Conservation (phyloP, 2,329 filamentous ascomycete species). For the Dactylellina drechsleri region DNA sequence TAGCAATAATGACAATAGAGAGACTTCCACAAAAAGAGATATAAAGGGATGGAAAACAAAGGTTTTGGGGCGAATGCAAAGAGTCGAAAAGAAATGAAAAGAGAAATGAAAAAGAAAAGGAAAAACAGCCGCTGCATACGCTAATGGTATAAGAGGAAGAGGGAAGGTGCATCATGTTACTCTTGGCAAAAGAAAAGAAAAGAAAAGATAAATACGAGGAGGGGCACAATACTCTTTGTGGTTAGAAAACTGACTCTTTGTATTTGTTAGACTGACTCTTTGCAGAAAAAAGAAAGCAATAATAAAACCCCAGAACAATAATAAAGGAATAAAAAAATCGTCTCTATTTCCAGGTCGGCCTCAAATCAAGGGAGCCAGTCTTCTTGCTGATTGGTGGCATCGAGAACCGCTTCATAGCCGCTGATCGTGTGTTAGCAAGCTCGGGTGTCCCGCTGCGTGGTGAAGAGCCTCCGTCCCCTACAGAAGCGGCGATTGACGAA, state of each 20-base stretch:
- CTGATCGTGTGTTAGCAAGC: constrained; percentile 11
- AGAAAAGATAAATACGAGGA: not conserved
- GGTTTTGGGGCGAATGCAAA: too few relatives aligned
- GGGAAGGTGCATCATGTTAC: not conserved
- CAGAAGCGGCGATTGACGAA: not conserved
- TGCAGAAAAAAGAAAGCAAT: not conserved
- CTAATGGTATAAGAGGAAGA: not conserved
- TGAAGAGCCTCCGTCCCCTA: not conserved
- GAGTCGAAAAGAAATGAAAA: not conserved
- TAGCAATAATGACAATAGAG: constrained; percentile 3
- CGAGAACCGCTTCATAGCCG: constrained; percentile 41
- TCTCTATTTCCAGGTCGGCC: constrained; percentile 34
- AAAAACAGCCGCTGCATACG: not conserved
- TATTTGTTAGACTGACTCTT: too few relatives aligned
- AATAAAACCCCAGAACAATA: not conserved
- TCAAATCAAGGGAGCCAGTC: constrained; percentile 40
- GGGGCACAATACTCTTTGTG: too few relatives aligned
- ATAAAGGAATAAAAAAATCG: not conserved
- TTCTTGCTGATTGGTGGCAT: constrained; percentile 52
- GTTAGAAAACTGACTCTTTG: too few relatives aligned
- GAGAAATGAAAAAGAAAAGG: constrained; percentile 5
- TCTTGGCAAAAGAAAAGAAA: not conserved
- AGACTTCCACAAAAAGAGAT: not conserved
- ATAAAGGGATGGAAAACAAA: not conserved
- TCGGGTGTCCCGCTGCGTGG: constrained; percentile 36